phyloP scores from a whole-genome alignment of 2,329 filamentous ascomycete genomes.

The Amauroascus verrucosus region DNA sequence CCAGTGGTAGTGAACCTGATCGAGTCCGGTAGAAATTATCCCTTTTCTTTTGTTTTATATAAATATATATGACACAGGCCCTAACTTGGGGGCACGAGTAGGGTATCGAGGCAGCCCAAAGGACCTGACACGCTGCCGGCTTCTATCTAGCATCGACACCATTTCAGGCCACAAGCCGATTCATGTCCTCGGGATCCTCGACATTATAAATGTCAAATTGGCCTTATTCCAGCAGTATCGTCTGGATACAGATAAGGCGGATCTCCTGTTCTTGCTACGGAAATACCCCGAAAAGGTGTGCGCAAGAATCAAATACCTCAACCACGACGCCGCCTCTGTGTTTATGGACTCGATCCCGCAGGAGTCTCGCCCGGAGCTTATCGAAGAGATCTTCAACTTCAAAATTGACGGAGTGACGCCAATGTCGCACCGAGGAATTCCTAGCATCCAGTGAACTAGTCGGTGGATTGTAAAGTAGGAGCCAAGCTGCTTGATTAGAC shows the following conservation, averaged over 20 bases:
- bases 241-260: neutral
- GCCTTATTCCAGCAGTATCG: neutral
- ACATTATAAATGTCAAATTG: neutral
- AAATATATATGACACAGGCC: no score
- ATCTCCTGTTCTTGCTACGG: neutral
- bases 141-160: neutral
- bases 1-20: slow-evolving; percentile 6
- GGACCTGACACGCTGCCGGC: neutral
- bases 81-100: no score
- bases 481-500: no score
- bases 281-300: slow-evolving; percentile 4
- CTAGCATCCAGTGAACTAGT: neutral
- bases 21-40: slow-evolving; percentile 2
- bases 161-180: neutral
- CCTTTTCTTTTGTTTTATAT: neutral
- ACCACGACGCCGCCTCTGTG: neutral
- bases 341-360: neutral
- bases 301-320: neutral
- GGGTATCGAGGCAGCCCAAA: neutral
- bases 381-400: slow-evolving; percentile 2
- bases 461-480: neutral
- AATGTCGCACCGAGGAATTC: neutral
- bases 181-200: neutral
- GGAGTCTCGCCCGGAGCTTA: neutral
- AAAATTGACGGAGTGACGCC: neutral